Conservation (phyloP, 2,329 filamentous ascomycete species). For the Cladophialophora yegresii region DNA sequence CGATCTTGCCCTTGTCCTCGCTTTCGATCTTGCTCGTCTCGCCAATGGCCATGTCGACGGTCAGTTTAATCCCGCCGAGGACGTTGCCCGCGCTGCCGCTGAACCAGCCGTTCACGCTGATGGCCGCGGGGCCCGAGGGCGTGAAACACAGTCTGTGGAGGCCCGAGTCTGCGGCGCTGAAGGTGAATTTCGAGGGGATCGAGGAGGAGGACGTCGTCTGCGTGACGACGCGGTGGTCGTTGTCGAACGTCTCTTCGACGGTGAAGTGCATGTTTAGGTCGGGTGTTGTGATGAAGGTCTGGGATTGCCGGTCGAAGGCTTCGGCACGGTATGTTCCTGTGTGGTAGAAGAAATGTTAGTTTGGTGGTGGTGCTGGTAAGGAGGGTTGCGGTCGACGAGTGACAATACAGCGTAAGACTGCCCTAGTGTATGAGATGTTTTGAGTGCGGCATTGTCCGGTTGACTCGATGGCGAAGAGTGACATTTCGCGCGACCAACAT, state of each 20-base stretch:
- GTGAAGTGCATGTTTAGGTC: slow-evolving; percentile 84
- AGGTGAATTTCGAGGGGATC: slow-evolving; percentile 82
- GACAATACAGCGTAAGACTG: background rate
- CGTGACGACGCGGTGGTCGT: slow-evolving; percentile 86
- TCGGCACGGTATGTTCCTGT: slow-evolving; percentile 80
- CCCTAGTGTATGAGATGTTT: too few species aligned
- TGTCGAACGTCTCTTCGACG: slow-evolving; percentile 95
- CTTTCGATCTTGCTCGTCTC: slow-evolving; percentile 93
- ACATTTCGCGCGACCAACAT: background rate
- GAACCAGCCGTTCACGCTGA: slow-evolving; percentile 70
- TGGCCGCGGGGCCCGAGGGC: slow-evolving; percentile 71
- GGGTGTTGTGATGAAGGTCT: slow-evolving; percentile 70
- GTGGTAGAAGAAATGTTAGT: background rate
- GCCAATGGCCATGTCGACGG: slow-evolving; percentile 88
- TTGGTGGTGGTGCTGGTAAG: background rate
- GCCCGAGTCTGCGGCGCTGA: slow-evolving; percentile 90
- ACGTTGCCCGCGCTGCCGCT: slow-evolving; percentile 65
- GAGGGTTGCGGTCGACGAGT: background rate
- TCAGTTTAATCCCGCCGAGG: slow-evolving; percentile 76
- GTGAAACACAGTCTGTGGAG: slow-evolving; percentile 96
- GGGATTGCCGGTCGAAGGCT: slow-evolving; percentile 72
- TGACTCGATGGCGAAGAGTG: background rate
- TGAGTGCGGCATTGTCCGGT: background rate
- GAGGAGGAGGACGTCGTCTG: slow-evolving; percentile 70
- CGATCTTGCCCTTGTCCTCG: slow-evolving; percentile 88